Evolutionary conservation across 1,284 basidiomycete species (phyloP), one percentile per base, ranked within the genome.

Genomic region (Ustilago cynodontis): DNA sequence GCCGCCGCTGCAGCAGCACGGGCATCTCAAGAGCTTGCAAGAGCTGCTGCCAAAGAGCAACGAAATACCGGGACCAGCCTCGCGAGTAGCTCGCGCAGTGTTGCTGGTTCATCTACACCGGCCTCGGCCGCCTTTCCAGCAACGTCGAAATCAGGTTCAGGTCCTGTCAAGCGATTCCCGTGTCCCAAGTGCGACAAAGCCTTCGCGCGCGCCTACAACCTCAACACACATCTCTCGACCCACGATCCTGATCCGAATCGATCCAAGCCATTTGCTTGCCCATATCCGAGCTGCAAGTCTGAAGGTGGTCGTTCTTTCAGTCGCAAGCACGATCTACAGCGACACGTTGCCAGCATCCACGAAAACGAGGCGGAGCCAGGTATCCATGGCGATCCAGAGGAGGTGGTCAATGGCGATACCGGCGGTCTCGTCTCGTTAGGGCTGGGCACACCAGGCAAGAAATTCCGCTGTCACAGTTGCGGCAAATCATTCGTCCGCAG

Each of bases 141-240:
- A 54, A 18, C 47, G 24, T 50, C 53, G 9, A 61, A 20, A 13
- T 29, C 43, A 14, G 51, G 57, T 16, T 58, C 63, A 13, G 58
- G 55, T 10, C 69, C 75, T 2, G 65, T 70, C 24, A 85, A 85
- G 59, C 74, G 80, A 1, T 84, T 83, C 61, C 78, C 78, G 43
- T 85, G 83, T 57, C 73, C 76, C 37, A 80, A 79, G 45, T 85
- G 83, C 63, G 76, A 80, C 26, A 79, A 81, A 91, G 93, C 92
- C 0, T 95, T 95, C 80, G 93, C 93, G 22, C 89, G 93, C n/a
- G 93, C 93, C 0, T 95, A 92, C 86, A 95, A 95, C 80, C 87
- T 95, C 65, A 94, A 94, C 88, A 95, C 94, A 0, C 93, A 95
- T 86, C 91, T 93, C 88, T 91, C 92, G 6, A 95, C 93, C 2